These are phyloP conservation scores for Phylloporus sp. DNA, from an alignment of 768 basidiomycete species.

Conservation along the genomic window DNA sequence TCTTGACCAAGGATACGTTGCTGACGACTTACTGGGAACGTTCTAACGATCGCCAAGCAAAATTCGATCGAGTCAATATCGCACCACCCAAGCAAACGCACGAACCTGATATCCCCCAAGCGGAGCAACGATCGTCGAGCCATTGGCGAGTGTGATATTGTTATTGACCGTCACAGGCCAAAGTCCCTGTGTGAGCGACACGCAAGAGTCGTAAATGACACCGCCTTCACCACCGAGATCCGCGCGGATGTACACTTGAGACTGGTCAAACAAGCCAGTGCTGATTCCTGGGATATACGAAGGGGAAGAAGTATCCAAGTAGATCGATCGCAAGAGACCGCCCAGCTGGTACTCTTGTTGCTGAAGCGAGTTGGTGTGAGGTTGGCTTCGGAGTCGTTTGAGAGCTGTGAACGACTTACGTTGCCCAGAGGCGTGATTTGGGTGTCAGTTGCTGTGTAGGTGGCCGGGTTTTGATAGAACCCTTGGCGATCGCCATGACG, in stretches of 20 bases:
- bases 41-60: slow-evolving; percentile 23
- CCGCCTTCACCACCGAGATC: slow-evolving; percentile 67
- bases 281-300: slow-evolving; percentile 44
- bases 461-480: slow-evolving; percentile 59
- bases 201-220: slow-evolving; percentile 62
- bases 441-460: slow-evolving; percentile 53
- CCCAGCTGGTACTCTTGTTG: slow-evolving; percentile 58
- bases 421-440: slow-evolving; percentile 65
- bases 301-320: slow-evolving; percentile 50
- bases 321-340: slow-evolving; percentile 43
- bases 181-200: slow-evolving; percentile 65
- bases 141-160: slow-evolving; percentile 60
- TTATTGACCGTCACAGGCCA: slow-evolving; percentile 47
- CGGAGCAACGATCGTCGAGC: slow-evolving; percentile 52
- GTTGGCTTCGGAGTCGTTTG: background rate
- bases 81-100: slow-evolving; percentile 1
- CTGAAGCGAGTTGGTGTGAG: slow-evolving; percentile 27
- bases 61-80: slow-evolving; percentile 1
- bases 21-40: slow-evolving; percentile 35
- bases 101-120: slow-evolving; percentile 60
- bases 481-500: slow-evolving; percentile 61
- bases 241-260: slow-evolving; percentile 48
- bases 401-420: slow-evolving; percentile 32
- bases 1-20: background rate
- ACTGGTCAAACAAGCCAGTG: slow-evolving; percentile 31